phyloP scores from a whole-genome alignment of 352 stramenopile species.

The Globisporangium carolinianum region DNA sequence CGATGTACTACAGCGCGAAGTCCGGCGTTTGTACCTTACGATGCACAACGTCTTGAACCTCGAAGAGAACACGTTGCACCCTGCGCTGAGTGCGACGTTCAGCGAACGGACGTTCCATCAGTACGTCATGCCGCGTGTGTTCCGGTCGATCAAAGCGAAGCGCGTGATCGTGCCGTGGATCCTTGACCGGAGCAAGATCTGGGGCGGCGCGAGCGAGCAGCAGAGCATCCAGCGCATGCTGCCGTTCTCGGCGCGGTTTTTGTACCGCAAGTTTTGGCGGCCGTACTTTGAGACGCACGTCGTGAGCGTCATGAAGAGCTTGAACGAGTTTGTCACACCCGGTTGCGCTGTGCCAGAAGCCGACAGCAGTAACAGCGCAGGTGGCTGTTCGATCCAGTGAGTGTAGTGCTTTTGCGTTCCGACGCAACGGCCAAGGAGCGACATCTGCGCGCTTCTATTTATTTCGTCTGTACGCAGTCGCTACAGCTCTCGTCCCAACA shows the following conservation, averaged over 20 bases:
- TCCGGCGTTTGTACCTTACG: conserved; percentile 62
- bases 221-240: conserved; percentile 60
- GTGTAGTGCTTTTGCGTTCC: too few relatives aligned
- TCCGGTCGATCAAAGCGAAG: conserved; percentile 69
- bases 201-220: conserved; percentile 69
- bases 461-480: background rate
- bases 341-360: background rate
- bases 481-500: too few relatives aligned
- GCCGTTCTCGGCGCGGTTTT: conserved; percentile 67
- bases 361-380: background rate
- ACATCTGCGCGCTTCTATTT: background rate
- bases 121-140: conserved; percentile 73
- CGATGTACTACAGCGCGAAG: conserved; percentile 54
- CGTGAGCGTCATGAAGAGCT: conserved; percentile 68
- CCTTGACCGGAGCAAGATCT: conserved; percentile 79
- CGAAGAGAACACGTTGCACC: conserved; percentile 59
- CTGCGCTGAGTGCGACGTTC: conserved; percentile 55
- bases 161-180: conserved; percentile 82
- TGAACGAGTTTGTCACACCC: conserved; percentile 57
- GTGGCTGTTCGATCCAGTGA: conserved; percentile 9
- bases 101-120: conserved; percentile 64
- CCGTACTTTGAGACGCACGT: conserved; percentile 81
- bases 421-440: background rate
- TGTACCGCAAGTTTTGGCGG: conserved; percentile 81
- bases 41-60: conserved; percentile 66